Evolutionary conservation across 2,329 filamentous ascomycete species (phyloP), one percentile per base, ranked within the genome.

Genomic region (Claviceps lovelessii): DNA sequence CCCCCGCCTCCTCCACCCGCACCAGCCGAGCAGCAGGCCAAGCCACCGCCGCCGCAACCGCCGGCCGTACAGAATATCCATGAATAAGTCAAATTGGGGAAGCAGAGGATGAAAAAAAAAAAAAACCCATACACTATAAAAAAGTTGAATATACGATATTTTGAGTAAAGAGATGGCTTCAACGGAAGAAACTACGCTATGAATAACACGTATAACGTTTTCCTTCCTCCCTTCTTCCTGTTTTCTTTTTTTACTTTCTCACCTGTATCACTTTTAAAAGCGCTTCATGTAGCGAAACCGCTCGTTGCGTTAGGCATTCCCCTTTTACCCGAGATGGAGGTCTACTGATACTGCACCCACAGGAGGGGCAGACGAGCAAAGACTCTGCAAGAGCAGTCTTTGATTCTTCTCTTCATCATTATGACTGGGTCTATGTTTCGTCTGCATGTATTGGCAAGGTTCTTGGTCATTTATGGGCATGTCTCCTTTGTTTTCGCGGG

Each of bases 21-120:
- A 9, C 31, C 52, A 8, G 19, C 46, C 4, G 28, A 59, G 29
- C 23, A 53, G 23, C 35, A 23, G 4, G 35, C 35, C 13, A 10
- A 13, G 17, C 31, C 31, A 4, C 47, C 31, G 2, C 47, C 31
- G 47, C 29, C 17, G 31, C 70, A 70, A 5, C 62, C 66, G 31
- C 31, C 31, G 8, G 31, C 58, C 3, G 60, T 56, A 10, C 54
- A 58, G 28, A 47, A 57, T 48, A 35, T 57, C 4, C 56, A 57
- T 19, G 56, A 57, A 48, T 57, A 33, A 55, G 33, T 11, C 23
- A 23, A 23, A 23, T 23, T 3, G 23, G 23, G 23, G 23, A 23
- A 23, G 42, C 4, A 50, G 17, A 15, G 11, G 19, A 28, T 9
- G 31, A 33, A 33, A 33, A 35, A 19, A 11, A 39, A 9, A 35